Conservation (phyloP, 352 stramenopile genomes). For the Phytophthora crassamura region DNA sequence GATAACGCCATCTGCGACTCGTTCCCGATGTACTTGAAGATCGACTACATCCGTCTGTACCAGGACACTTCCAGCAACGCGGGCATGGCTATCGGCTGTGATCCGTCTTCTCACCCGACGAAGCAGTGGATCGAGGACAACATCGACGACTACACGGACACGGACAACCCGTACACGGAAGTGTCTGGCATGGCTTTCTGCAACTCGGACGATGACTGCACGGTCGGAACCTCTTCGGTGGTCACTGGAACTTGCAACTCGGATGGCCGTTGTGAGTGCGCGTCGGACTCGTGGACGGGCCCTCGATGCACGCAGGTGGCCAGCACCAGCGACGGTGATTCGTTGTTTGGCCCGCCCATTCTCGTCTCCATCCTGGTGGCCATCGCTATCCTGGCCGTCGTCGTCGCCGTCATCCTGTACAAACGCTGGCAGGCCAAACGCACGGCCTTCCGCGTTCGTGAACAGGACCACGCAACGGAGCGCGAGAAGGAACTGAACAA, state of each 20-base stretch:
- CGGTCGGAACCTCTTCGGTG: conserved; percentile 30
- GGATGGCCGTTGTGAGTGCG: conserved; percentile 45
- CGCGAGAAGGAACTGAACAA: conserved; percentile 28
- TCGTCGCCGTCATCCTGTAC: conserved; percentile 11
- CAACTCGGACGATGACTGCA: conserved; percentile 58
- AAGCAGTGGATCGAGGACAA: conserved; percentile 72
- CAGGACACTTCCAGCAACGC: conserved; percentile 45
- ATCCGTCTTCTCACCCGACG: conserved; percentile 62
- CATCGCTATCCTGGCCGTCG: conserved; percentile 10
- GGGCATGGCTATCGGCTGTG: conserved; percentile 55
- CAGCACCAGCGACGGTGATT: conserved; percentile 16
- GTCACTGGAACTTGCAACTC: conserved; percentile 37
- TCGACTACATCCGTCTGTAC: conserved; percentile 81
- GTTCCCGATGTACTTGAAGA: conserved; percentile 77
- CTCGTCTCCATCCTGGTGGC: conserved; percentile 24
- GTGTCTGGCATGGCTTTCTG: conserved; percentile 64
- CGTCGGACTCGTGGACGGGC: conserved; percentile 38
- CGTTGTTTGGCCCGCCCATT: conserved; percentile 26
- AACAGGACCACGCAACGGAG: neutral
- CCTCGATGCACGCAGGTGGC: conserved; percentile 42
- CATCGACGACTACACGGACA: conserved; percentile 69
- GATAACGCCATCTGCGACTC: conserved; percentile 57
- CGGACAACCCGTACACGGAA: conserved; percentile 49
- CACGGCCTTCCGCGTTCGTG: neutral
- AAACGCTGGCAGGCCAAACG: conserved; percentile 14